Evolutionary conservation across 768 basidiomycete species (phyloP).

Genomic region (Albatrellus ellisii): DNA sequence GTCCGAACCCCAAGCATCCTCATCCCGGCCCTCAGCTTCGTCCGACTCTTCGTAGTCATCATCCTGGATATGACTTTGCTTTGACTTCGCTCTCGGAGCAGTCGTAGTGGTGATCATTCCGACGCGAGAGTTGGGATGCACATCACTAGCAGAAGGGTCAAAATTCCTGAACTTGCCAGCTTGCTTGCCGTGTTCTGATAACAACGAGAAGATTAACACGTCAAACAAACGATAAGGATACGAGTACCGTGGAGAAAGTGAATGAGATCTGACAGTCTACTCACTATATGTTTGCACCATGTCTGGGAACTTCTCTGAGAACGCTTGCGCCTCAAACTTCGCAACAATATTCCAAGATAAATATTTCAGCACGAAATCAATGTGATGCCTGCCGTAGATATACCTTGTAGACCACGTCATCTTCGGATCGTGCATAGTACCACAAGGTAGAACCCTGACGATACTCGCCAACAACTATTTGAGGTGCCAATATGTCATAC

Average conservation of each 20-base stretch:
- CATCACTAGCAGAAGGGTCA: constrained; percentile 43
- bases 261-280: not conserved
- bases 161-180: constrained; percentile 34
- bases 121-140: constrained; percentile 50
- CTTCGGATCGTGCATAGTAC: constrained; percentile 10
- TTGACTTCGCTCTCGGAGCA: constrained; percentile 8
- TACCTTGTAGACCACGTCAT: constrained; percentile 10
- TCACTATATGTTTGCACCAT: constrained; percentile 11
- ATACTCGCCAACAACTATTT: constrained; percentile 10
- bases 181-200: constrained; percentile 31
- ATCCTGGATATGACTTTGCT: constrained; percentile 2
- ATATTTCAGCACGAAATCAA: not conserved
- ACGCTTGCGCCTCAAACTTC: constrained; percentile 6
- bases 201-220: not conserved
- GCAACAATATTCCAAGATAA: not conserved
- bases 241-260: not conserved
- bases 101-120: constrained; percentile 23
- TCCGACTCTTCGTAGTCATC: constrained; percentile 23
- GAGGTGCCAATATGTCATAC: constrained; percentile 2
- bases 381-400: not conserved
- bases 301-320: constrained; percentile 7
- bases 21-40: constrained; percentile 14
- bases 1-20: constrained; percentile 12
- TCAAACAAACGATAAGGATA: not conserved
- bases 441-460: constrained; percentile 6